A percentile compares a stretch with the other conserved stretches of the same genome.
phyloP scores from a whole-genome alignment of 2,329 filamentous ascomycete species.

The Nothophoma quercina region DNA sequence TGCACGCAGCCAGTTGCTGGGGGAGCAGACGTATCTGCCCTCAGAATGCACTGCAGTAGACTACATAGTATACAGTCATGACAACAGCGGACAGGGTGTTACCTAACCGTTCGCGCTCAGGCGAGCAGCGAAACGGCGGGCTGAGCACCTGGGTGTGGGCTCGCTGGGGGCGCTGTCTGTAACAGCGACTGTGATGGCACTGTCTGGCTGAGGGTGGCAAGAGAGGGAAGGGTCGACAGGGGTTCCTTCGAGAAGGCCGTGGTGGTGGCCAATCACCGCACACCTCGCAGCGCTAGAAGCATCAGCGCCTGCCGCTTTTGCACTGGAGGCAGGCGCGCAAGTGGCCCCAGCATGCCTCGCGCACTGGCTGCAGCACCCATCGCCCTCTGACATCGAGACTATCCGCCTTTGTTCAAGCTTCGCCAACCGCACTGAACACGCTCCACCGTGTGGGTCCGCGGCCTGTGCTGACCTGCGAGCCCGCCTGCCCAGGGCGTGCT shows the following conservation, averaged over 20 bases:
- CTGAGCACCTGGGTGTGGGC: not conserved
- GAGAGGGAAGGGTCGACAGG: constrained; percentile 5
- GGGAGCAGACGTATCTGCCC: too few species aligned
- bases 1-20: not conserved
- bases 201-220: constrained; percentile 19
- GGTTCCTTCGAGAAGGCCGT: constrained; percentile 10
- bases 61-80: too few species aligned
- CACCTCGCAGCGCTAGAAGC: constrained; percentile 6
- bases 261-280: constrained; percentile 7
- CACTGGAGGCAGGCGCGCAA: not conserved
- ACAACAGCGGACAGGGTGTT: too few species aligned
- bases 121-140: constrained; percentile 5
- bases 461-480: constrained; percentile 23
- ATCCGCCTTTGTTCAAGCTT: constrained; percentile 22
- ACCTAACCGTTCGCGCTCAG: not conserved
- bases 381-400: constrained; percentile 21
- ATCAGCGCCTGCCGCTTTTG: constrained; percentile 25
- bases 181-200: constrained; percentile 19
- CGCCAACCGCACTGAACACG: constrained; percentile 19
- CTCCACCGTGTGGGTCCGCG: constrained; percentile 29
- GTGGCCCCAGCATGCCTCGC: constrained; percentile 10
- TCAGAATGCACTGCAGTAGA: too few species aligned
- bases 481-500: constrained; percentile 15
- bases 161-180: constrained; percentile 14
- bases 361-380: constrained; percentile 18